Evolutionary conservation across 768 basidiomycete genomes (phyloP).

Genomic region (Paxillus ammoniavirescens): DNA sequence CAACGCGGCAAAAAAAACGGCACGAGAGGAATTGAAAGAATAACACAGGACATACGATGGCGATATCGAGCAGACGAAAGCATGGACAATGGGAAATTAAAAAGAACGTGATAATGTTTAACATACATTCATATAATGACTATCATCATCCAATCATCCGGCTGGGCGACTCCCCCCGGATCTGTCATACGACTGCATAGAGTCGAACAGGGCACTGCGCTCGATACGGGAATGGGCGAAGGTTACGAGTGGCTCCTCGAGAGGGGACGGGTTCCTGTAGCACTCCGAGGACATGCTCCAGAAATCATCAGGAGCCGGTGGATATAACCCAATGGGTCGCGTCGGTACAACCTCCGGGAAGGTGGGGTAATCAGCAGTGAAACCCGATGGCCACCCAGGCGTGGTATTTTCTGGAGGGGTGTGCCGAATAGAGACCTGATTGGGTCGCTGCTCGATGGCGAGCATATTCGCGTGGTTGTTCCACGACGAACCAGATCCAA

Average conservation of each 20-base stretch:
- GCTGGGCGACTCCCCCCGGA: not conserved
- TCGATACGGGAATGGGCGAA: not conserved
- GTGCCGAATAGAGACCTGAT: not conserved
- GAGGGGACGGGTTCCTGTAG: not conserved
- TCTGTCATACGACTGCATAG: not conserved
- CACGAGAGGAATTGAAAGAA: not conserved
- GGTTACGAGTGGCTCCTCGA: not conserved
- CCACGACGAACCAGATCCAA: not conserved
- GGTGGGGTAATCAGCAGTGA: not conserved
- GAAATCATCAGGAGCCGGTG: not conserved
- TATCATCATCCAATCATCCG: not conserved
- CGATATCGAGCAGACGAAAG: not conserved
- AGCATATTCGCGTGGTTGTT: not conserved
- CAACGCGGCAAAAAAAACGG: not conserved
- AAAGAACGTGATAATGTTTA: not conserved
- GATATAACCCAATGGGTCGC: not conserved
- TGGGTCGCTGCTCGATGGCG: not conserved
- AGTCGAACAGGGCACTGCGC: not conserved
- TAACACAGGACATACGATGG: not conserved
- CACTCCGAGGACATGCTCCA: slow-evolving; percentile 4
- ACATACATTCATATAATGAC: not conserved
- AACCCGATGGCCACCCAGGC: slow-evolving; percentile 3
- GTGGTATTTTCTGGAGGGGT: not conserved
- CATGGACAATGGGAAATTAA: not conserved
- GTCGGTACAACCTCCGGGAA: not conserved